phyloP scores from a whole-genome alignment of 2,329 filamentous ascomycete species.

The Cercospora zeina region DNA sequence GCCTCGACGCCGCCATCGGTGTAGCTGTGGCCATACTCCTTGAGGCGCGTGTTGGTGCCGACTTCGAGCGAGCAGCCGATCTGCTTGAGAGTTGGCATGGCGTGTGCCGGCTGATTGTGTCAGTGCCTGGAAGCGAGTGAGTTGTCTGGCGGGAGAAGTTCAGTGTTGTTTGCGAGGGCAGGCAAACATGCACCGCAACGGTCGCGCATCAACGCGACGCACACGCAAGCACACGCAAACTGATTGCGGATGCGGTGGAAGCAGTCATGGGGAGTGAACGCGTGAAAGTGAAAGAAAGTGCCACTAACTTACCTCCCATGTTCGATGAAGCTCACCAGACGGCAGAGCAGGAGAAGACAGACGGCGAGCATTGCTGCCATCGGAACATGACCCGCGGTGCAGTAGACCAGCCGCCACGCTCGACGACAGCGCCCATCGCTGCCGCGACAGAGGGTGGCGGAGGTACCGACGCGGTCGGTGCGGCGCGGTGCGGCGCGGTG shows the following conservation, averaged over 20 bases:
- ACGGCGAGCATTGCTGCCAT: not conserved
- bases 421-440: not conserved
- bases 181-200: not conserved
- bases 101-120: not conserved
- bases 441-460: too few relatives aligned
- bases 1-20: constrained; percentile 55
- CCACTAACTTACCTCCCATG: too few relatives aligned
- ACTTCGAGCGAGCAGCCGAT: constrained; percentile 56
- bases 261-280: not conserved
- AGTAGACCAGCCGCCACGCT: too few relatives aligned
- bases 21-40: constrained; percentile 54
- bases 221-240: not conserved
- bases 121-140: not conserved
- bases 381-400: not conserved
- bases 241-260: too few relatives aligned
- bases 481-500: not conserved
- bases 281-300: not conserved
- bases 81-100: constrained; percentile 57
- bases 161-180: not conserved
- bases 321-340: not conserved
- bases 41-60: constrained; percentile 46
- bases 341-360: not conserved
- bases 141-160: not conserved
- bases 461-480: too few relatives aligned
- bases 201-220: not conserved